These are phyloP conservation scores for Peniophora sp. DNA, from an alignment of 1,284 basidiomycete genomes.

Conservation along the genomic window DNA sequence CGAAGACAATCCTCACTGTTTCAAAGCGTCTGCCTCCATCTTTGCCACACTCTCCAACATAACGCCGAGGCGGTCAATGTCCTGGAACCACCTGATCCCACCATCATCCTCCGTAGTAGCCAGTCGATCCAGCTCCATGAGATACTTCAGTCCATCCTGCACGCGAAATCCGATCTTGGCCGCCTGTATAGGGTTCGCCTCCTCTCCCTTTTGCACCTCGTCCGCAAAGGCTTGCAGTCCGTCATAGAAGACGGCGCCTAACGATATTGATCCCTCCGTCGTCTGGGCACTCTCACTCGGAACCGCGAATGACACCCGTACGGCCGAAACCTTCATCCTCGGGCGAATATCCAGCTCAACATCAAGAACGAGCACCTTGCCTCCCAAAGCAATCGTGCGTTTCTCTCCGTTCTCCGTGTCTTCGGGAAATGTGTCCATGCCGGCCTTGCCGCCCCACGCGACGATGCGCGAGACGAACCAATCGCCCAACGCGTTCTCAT, in stretches of 20 bases:
- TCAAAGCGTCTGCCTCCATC: slow-evolving; percentile 43
- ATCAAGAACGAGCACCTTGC: slow-evolving; percentile 71
- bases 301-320: slow-evolving; percentile 71
- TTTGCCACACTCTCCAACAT: slow-evolving; percentile 42
- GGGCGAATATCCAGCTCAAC: slow-evolving; percentile 48
- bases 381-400: slow-evolving; percentile 57
- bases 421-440: slow-evolving; percentile 70
- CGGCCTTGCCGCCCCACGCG: slow-evolving; percentile 49
- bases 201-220: slow-evolving; percentile 53
- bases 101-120: slow-evolving; percentile 50
- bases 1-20: slow-evolving; percentile 33
- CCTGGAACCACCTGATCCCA: slow-evolving; percentile 68
- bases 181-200: slow-evolving; percentile 39
- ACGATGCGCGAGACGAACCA: slow-evolving; percentile 53
- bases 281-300: slow-evolving; percentile 29
- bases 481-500: slow-evolving; percentile 32
- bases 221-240: slow-evolving; percentile 46
- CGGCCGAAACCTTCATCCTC: slow-evolving; percentile 35
- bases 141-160: slow-evolving; percentile 52
- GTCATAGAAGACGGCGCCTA: slow-evolving; percentile 54
- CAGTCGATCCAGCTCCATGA: slow-evolving; percentile 62
- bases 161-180: slow-evolving; percentile 39
- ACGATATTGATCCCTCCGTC: slow-evolving; percentile 41
- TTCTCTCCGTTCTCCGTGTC: slow-evolving; percentile 34
- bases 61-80: slow-evolving; percentile 45